Base-by-base conservation (phyloP, 345 rosid genomes). In the Dipteronia sinensis region DNA sequence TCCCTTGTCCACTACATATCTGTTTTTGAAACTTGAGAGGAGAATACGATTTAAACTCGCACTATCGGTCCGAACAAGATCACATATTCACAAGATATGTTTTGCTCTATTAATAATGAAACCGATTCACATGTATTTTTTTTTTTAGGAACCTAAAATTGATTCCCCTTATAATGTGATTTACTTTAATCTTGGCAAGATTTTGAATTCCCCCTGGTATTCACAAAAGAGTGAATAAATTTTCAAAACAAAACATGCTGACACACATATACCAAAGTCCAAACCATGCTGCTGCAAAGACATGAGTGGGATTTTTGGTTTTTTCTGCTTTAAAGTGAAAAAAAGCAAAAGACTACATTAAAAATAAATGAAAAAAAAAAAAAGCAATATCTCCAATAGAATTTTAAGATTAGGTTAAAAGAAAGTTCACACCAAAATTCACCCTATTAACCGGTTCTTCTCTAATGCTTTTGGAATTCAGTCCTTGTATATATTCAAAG, bases 341-440 rank as follows among this genome's bases (percentile, higher is more conserved):
- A 69, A 56, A 69, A 17, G 29, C 42, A 67, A 59, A 79, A 38
- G 62, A 69, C 68, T 17, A 72, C 67, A 29, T 42, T 17, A 34
- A 34, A 20, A 38, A 47, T 73, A 73, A 73, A 69, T 59, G 38
- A 53, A 27, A 20, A 64, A 29, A 56, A 17, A 19, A n/a, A 19
- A 17, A 17, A 6, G 19, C 1, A 56, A 9, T 8, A 56, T 6
- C 62, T 74, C 42, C 63, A 63, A 67, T 16, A 61, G 12, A 15
- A 34, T 34, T 34, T 4, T 34, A 34, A 34, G 38, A 34, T 34
- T 34, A 34, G 38, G 38, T 34, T 34, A 34, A 34, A 34, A 34
- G 38, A 34, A 34, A 34, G 6, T 0, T 34, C 38, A 34, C 38
- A 34, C 38, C 6, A 34, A 34, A 34, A 34, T 34, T 34, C 38